A percentile compares a stretch with the other conserved stretches of the same genome.
Conservation (phyloP, 1,139 yeast species). For the Schizosaccharomyces versatilis region DNA sequence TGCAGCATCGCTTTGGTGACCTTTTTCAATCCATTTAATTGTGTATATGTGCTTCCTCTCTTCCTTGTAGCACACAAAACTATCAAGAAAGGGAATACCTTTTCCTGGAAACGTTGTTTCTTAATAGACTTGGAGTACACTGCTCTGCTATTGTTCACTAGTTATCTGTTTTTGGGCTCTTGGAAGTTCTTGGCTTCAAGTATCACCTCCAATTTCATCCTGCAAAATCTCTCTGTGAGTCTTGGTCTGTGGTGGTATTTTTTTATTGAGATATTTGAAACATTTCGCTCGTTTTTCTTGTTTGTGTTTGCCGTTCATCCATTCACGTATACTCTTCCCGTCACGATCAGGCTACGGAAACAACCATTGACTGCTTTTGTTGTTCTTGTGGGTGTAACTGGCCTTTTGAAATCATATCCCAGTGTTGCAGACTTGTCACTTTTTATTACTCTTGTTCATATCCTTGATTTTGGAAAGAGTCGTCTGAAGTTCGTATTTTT, state of each 20-base stretch:
- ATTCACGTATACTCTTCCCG: conserved; percentile 46
- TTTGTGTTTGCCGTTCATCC: conserved; percentile 64
- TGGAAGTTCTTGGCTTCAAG: conserved; percentile 4
- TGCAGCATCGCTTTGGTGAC: background rate
- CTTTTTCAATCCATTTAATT: background rate
- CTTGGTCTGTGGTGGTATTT: conserved; percentile 97
- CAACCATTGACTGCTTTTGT: conserved; percentile 44
- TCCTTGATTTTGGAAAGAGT: conserved; percentile 15
- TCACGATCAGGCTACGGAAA: conserved; percentile 42
- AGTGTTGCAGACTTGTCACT: conserved; percentile 36
- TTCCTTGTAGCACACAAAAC: background rate
- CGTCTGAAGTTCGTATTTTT: conserved; percentile 26
- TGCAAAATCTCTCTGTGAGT: conserved; percentile 57
- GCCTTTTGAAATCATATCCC: conserved; percentile 69
- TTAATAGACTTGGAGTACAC: conserved; percentile 1
- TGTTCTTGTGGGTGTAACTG: conserved; percentile 40
- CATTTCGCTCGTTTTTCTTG: conserved; percentile 61
- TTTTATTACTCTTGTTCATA: conserved; percentile 18
- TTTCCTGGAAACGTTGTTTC: background rate
- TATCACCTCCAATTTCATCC: conserved; percentile 21
- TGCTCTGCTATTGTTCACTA: conserved; percentile 1
- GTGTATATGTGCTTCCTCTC: background rate
- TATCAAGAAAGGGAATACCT: too few species aligned
- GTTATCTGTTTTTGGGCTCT: conserved; percentile 3
- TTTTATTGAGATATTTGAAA: conserved; percentile 84